Percentiles rank a stretch among this genome's conserved stretches.
These are phyloP conservation scores for Spencermartinsiella europaea DNA, from an alignment of 805 yeast genomes.

Conservation along the genomic window DNA sequence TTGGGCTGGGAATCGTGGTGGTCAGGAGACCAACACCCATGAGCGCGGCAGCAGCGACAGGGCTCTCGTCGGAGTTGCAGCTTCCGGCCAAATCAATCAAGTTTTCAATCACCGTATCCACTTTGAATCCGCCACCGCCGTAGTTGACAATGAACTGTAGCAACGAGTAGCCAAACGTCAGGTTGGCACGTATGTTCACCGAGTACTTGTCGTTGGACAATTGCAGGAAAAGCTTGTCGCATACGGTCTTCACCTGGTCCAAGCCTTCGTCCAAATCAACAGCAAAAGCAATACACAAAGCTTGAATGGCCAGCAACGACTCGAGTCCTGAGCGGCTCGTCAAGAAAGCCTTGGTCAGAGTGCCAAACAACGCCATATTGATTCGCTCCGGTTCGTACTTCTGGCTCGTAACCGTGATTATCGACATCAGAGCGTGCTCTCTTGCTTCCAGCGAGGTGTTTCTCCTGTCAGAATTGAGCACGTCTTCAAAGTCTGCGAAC, in stretches of 20 bases:
- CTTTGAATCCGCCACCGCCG: constrained; percentile 34
- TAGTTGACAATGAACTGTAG: constrained; percentile 27
- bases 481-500: constrained; percentile 23
- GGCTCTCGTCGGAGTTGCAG: constrained; percentile 21
- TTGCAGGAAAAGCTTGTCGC: constrained; percentile 17
- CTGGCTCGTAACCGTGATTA: constrained; percentile 25
- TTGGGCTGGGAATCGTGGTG: constrained; percentile 32
- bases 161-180: constrained; percentile 26
- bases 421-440: constrained; percentile 29
- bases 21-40: constrained; percentile 26
- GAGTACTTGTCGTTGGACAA: constrained; percentile 10
- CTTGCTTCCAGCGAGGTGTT: constrained; percentile 29
- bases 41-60: constrained; percentile 28
- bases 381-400: constrained; percentile 30
- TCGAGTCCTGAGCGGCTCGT: constrained; percentile 29
- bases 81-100: constrained; percentile 27
- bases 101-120: constrained; percentile 23
- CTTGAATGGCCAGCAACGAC: constrained; percentile 27
- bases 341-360: constrained; percentile 22
- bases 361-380: constrained; percentile 15
- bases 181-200: constrained; percentile 20
- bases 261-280: constrained; percentile 23
- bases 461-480: constrained; percentile 27
- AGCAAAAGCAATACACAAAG: constrained; percentile 24
- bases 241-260: constrained; percentile 14